Percentiles rank a stretch among this genome's conserved stretches.
Evolutionary conservation across 2,329 filamentous ascomycete genomes (phyloP).

Genomic region (Calonectria hongkongensis): DNA sequence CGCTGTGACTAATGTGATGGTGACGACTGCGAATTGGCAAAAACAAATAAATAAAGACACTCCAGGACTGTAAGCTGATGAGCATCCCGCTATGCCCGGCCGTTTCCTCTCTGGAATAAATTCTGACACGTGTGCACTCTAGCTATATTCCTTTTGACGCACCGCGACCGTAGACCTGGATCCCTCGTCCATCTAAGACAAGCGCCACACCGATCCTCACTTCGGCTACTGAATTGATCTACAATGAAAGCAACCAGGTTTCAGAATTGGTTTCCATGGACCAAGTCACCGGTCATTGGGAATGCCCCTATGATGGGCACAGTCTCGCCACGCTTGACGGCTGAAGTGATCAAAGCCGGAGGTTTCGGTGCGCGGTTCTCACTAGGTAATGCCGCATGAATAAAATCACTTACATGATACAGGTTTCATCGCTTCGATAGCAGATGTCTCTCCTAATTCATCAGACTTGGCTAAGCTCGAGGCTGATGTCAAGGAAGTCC

Average conservation of each 20-base stretch:
- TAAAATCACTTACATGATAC: slow-evolving; percentile 26
- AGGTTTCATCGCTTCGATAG: slow-evolving; percentile 60
- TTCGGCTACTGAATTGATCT: too few species aligned
- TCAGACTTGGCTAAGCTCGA: slow-evolving; percentile 58
- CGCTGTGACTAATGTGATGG: neutral
- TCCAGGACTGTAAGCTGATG: neutral
- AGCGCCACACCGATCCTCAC: too few species aligned
- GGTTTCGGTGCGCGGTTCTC: slow-evolving; percentile 58
- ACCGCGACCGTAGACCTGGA: too few species aligned
- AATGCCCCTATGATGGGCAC: slow-evolving; percentile 62
- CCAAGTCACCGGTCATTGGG: slow-evolving; percentile 55
- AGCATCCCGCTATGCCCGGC: too few species aligned
- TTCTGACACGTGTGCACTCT: neutral
- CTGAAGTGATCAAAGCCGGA: slow-evolving; percentile 62
- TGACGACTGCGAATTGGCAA: neutral
- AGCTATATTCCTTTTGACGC: too few species aligned
- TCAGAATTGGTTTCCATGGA: slow-evolving; percentile 11
- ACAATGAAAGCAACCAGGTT: neutral
- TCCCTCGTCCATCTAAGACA: too few species aligned
- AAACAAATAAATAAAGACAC: neutral
- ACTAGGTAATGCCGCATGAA: neutral
- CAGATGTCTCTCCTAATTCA: slow-evolving; percentile 56
- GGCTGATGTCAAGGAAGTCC: slow-evolving; percentile 56
- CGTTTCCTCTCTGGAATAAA: too few species aligned
- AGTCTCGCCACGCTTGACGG: slow-evolving; percentile 59